Evolutionary conservation across 139 green algal species (phyloP), one percentile per base, ranked within the genome.

Genomic region (Desmodesmus armatus): DNA sequence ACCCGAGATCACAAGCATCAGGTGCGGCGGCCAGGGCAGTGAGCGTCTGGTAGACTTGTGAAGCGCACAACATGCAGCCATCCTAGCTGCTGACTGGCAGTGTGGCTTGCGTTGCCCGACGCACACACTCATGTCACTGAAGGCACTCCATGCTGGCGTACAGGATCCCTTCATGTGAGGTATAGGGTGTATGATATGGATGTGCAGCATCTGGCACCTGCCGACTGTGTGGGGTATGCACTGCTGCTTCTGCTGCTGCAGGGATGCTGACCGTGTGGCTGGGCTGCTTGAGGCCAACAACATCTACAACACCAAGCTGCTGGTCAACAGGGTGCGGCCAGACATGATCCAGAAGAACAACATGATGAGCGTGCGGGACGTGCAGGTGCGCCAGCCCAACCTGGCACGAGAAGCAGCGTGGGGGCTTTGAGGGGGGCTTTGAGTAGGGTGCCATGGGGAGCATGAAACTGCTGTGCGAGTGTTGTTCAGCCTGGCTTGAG

Each of bases 301-400:
- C 35, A 95, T 98, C 55, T 96, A 94, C 89, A 94, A 97, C 87
- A 91, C 96, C 6, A 97, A 97, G 91, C 90, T 98, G 82, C 85
- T 98, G 67, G 94, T 98, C 3, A 98, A 98, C 92, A 90, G 95
- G 31, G 95, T 98, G 80, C 91, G 95, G 31, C 87, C 94, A 29
- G 94, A 97, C 73, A 97, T 97, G 91, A 97, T 97, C 88, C 93
- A 96, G 88, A 90, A 91, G 80, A 96, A 97, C 84, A 92, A 98
- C 91, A 98, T 98, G 95, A 98, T 98, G 95, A 94, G 86, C 76
- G 95, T 98, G 7, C 91, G 91, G 82, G 95, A 98, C 87, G 95
- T 98, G 39, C 90, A 93, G 72, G 87, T 90, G 47, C 19, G 78
- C 47, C 3, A 13, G 9, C 25, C 1, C 27, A 31, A n/a, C 13